Conservation (phyloP, 805 yeast genomes). For the Metschnikowia kofuensis region DNA sequence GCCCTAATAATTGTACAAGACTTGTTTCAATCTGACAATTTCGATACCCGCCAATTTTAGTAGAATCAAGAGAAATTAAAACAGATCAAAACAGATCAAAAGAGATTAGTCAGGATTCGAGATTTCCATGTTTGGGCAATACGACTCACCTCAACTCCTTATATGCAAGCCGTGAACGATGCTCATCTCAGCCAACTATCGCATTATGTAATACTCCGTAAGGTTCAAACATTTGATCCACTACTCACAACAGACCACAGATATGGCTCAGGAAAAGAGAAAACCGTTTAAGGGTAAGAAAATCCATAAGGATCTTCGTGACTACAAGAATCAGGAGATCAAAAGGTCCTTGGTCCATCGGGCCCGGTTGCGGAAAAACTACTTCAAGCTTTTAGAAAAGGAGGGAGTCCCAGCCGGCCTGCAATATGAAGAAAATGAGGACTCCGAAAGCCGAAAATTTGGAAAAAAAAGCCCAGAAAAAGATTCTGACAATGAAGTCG, state of each 20-base stretch:
- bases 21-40: too few species aligned
- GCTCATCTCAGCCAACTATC: conserved; percentile 1
- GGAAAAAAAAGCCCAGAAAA: background rate
- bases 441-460: background rate
- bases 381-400: conserved; percentile 72
- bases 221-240: background rate
- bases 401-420: conserved; percentile 53
- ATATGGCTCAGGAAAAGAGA: conserved; percentile 15
- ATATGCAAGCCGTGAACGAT: background rate
- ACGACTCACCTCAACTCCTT: too few species aligned
- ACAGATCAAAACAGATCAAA: too few species aligned
- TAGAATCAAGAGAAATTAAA: too few species aligned
- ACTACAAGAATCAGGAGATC: conserved; percentile 58
- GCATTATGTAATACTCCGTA: too few species aligned
- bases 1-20: too few species aligned
- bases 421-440: background rate
- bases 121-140: too few species aligned
- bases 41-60: too few species aligned
- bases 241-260: too few species aligned
- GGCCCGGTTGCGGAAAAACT: conserved; percentile 76
- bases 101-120: too few species aligned
- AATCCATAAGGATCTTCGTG: conserved; percentile 34
- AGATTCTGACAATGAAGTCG: background rate
- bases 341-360: conserved; percentile 73
- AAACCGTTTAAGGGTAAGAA: conserved; percentile 26